A percentile compares a stretch with the other conserved stretches of the same genome.
These are phyloP conservation scores for Canavalia gladiata DNA, from an alignment of 306 rosid genomes.

Conservation along the genomic window DNA sequence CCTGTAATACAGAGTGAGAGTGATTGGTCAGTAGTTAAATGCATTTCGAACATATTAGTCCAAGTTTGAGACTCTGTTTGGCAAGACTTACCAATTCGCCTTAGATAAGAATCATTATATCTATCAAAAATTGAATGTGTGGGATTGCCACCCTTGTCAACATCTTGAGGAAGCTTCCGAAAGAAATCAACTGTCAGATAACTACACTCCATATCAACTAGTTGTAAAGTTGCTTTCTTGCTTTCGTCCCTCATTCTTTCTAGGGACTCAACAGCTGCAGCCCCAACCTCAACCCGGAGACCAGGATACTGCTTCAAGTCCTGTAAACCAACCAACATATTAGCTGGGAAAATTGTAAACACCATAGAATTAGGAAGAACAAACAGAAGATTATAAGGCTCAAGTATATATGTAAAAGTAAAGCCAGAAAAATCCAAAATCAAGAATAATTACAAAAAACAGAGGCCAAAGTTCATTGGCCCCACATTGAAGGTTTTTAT, in stretches of 20 bases:
- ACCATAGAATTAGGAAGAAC: background rate
- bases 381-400: background rate
- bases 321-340: constrained; percentile 57
- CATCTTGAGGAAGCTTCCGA: constrained; percentile 93
- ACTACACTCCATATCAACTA: constrained; percentile 93
- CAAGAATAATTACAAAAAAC: background rate
- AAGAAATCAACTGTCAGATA: constrained; percentile 96
- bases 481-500: background rate
- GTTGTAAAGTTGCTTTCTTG: constrained; percentile 85
- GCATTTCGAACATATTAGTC: constrained; percentile 26
- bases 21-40: background rate
- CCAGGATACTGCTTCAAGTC: constrained; percentile 95
- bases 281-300: constrained; percentile 85
- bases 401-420: constrained; percentile 3
- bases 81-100: constrained; percentile 76
- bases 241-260: constrained; percentile 94
- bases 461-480: background rate
- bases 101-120: constrained; percentile 89
- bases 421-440: background rate
- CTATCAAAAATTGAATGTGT: constrained; percentile 94
- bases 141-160: constrained; percentile 98
- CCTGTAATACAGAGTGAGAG: constrained; percentile 59
- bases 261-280: constrained; percentile 83
- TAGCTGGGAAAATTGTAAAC: background rate
- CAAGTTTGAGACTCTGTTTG: constrained; percentile 17